Evolutionary conservation across 345 rosid species (phyloP).

Genomic region (Eucalyptus paniculata): DNA sequence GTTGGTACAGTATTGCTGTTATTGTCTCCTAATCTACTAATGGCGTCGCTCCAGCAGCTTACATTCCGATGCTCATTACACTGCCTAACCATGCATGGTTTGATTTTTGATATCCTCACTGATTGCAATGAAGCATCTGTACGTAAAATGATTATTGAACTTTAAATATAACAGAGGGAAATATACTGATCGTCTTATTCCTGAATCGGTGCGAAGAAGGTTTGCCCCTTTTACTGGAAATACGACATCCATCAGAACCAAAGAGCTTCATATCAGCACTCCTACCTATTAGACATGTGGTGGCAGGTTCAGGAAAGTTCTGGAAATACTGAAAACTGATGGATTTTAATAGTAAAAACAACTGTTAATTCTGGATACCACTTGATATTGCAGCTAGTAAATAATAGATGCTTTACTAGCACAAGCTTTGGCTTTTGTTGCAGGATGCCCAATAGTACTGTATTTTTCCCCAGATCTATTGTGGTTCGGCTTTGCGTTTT

Average conservation of each 20-base stretch:
- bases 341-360: background rate
- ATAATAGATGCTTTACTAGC: background rate
- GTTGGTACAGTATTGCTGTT: background rate
- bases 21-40: background rate
- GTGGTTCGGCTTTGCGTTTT: background rate
- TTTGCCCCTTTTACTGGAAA: background rate
- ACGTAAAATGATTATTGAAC: background rate
- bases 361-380: background rate
- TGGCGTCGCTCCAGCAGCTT: background rate
- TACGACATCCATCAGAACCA: background rate
- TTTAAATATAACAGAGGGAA: background rate
- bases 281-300: background rate
- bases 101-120: background rate
- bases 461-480: background rate
- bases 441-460: background rate
- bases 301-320: background rate
- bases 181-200: background rate
- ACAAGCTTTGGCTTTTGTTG: background rate
- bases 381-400: background rate
- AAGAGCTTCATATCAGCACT: background rate
- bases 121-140: background rate
- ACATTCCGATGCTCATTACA: background rate
- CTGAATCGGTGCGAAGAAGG: background rate
- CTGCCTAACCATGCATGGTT: background rate
- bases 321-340: background rate